These are phyloP conservation scores for Yarrowia sp. DNA, from an alignment of 805 yeast genomes.

Conservation along the genomic window DNA sequence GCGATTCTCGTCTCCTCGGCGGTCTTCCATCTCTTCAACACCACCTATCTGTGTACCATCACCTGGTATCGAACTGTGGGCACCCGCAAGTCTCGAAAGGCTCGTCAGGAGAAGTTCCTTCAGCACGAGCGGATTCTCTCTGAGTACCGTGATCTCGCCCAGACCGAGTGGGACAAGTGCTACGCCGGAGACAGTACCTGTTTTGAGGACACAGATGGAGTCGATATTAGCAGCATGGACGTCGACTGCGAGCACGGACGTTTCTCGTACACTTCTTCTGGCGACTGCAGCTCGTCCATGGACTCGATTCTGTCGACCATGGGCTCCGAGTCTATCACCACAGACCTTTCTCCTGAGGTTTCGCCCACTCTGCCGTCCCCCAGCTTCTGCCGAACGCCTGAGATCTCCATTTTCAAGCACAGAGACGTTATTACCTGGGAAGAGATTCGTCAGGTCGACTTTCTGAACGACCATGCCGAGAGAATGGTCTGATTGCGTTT, in stretches of 20 bases:
- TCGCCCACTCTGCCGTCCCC: constrained; percentile 3
- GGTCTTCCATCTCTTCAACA: neutral
- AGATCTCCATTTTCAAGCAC: neutral
- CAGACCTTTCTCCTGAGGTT: neutral
- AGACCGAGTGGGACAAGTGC: constrained; percentile 11
- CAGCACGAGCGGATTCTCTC: neutral
- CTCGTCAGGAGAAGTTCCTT: neutral
- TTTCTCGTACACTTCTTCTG: neutral
- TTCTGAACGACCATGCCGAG: neutral
- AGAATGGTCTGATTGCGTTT: constrained; percentile 4
- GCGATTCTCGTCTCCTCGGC: neutral
- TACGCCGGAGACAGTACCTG: constrained; percentile 1
- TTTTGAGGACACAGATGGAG: neutral
- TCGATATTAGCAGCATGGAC: neutral
- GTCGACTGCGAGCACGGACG: neutral
- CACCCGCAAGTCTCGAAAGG: neutral
- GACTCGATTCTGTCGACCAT: neutral
- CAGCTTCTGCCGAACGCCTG: constrained; percentile 1
- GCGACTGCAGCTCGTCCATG: neutral
- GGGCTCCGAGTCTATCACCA: neutral
- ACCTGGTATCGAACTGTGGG: constrained; percentile 2
- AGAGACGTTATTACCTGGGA: neutral
- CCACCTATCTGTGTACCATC: neutral
- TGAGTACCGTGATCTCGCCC: constrained; percentile 13
- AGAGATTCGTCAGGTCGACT: neutral